These are phyloP conservation scores for Leccinum aurantiacum DNA, from an alignment of 768 basidiomycete genomes.

Conservation along the genomic window DNA sequence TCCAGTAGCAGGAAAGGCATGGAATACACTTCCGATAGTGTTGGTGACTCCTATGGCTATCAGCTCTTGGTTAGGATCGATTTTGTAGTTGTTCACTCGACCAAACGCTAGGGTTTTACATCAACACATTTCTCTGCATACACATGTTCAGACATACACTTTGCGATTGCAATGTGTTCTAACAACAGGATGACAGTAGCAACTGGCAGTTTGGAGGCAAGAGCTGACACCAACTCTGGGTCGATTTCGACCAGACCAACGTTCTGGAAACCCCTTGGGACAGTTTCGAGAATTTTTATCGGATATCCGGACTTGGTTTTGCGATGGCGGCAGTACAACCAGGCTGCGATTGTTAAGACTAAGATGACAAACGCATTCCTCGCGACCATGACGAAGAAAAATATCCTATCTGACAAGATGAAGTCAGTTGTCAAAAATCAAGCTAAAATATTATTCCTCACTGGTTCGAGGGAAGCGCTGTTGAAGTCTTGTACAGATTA, in stretches of 20 bases:
- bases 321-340: not conserved
- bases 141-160: not conserved
- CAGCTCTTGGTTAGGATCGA: not conserved
- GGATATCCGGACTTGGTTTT: not conserved
- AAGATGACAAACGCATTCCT: not conserved
- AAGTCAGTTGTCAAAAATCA: not conserved
- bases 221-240: not conserved
- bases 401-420: not conserved
- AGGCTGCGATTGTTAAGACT: not conserved
- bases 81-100: not conserved
- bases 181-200: not conserved
- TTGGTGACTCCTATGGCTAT: not conserved
- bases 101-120: not conserved
- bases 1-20: not conserved
- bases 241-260: not conserved
- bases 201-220: not conserved
- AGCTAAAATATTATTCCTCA: not conserved
- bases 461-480: not conserved
- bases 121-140: not conserved
- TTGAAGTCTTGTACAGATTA: not conserved
- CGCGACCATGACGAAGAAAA: not conserved
- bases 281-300: not conserved
- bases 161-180: not conserved
- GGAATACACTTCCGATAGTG: not conserved
- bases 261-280: not conserved